Percentiles rank a stretch among this genome's conserved stretches.
Evolutionary conservation across 208 protist species (phyloP).

Genomic region (Crithidia sp.): DNA sequence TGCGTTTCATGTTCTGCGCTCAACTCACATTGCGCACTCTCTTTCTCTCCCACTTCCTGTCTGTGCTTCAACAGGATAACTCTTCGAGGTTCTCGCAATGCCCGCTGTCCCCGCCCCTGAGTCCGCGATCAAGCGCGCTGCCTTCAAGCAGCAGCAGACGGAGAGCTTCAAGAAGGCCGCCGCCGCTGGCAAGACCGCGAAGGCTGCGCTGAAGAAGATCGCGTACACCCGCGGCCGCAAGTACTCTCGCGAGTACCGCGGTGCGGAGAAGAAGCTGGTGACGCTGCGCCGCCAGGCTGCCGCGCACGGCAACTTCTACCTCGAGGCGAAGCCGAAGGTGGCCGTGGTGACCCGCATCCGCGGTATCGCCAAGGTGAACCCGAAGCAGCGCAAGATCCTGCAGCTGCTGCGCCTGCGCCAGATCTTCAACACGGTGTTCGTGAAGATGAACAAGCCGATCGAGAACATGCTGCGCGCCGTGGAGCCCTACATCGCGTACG

Average conservation of each 20-base stretch:
- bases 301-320: conserved; percentile 96
- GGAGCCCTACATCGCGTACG: conserved; percentile 99
- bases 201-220: conserved; percentile 73
- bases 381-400: conserved; percentile 99
- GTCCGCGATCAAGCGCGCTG: conserved; percentile 90
- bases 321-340: conserved; percentile 98
- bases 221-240: conserved; percentile 76
- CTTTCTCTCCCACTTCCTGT: too few relatives aligned
- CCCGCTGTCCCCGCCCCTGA: conserved; percentile 86
- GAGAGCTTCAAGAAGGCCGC: conserved; percentile 90
- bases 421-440: conserved; percentile 99
- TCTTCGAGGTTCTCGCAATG: conserved; percentile 32
- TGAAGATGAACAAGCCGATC: conserved; percentile 99
- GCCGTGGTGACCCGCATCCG: conserved; percentile 99
- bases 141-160: conserved; percentile 91
- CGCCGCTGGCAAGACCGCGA: conserved; percentile 70
- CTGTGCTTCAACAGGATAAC: neutral
- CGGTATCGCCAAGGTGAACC: conserved; percentile 98
- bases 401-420: conserved; percentile 98
- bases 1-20: too few relatives aligned
- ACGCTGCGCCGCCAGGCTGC: conserved; percentile 91
- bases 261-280: conserved; percentile 89
- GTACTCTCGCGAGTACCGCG: conserved; percentile 97
- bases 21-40: too few relatives aligned
- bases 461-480: conserved; percentile 99